Evolutionary conservation across 352 stramenopile genomes (phyloP).

Genomic region (Phytophthora pluvialis): DNA sequence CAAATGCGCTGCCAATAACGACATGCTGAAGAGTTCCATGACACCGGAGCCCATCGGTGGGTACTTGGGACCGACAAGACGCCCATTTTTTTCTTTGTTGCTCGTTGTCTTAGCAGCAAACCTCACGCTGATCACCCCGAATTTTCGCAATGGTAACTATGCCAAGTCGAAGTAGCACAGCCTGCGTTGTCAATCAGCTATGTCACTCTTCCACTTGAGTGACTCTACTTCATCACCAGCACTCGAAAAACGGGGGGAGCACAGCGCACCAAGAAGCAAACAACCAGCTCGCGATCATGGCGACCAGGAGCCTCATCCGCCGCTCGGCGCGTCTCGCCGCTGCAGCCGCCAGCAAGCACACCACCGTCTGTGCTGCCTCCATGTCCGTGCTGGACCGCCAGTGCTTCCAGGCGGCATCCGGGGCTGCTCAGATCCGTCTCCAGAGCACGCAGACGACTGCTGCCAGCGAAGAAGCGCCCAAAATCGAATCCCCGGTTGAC

Average conservation of each 20-base stretch:
- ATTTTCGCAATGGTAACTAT: too few species aligned
- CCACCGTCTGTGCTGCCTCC: slow-evolving; percentile 6
- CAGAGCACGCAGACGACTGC: slow-evolving; percentile 30
- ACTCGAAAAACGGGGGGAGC: slow-evolving; percentile 17
- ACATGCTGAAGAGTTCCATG: too few species aligned
- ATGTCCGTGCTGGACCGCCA: slow-evolving; percentile 8
- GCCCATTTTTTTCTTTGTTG: too few species aligned
- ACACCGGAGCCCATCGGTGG: neutral
- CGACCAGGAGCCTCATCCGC: slow-evolving; percentile 30
- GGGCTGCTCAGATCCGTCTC: slow-evolving; percentile 16
- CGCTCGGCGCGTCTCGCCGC: slow-evolving; percentile 25
- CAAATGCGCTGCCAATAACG: too few species aligned
- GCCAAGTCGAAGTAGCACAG: too few species aligned
- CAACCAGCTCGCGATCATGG: slow-evolving; percentile 25
- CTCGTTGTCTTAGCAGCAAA: too few species aligned
- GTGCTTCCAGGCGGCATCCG: slow-evolving; percentile 12
- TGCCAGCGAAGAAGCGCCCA: slow-evolving; percentile 16
- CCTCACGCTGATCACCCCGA: too few species aligned
- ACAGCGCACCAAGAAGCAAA: slow-evolving; percentile 14
- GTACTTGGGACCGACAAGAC: too few species aligned
- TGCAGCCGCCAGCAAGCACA: slow-evolving; percentile 18
- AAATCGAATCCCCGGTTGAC: slow-evolving; percentile 33
- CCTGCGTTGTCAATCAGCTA: too few species aligned
- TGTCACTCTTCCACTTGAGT: slow-evolving; percentile 15
- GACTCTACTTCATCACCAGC: neutral